Conservation (phyloP, 352 stramenopile genomes). For the Albugo candida region DNA sequence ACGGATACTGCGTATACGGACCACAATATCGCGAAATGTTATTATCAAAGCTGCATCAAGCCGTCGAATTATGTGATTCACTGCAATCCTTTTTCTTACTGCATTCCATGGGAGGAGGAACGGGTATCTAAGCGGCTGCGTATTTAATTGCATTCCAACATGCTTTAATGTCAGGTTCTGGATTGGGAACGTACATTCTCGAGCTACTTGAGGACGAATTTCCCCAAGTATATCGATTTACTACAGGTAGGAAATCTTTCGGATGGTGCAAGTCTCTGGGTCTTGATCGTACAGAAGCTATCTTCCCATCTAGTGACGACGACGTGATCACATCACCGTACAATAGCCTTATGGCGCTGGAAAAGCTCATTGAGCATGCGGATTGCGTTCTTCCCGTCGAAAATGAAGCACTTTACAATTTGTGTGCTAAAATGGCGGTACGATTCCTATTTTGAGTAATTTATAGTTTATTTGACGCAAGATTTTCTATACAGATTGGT, state of each 20-base stretch:
- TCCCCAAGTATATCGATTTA: slow-evolving; percentile 70
- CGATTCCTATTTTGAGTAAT: background rate
- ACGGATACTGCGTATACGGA: slow-evolving; percentile 79
- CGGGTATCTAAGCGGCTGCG: slow-evolving; percentile 12
- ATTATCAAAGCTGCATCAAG: slow-evolving; percentile 38
- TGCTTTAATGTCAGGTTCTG: slow-evolving; percentile 25
- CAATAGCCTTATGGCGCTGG: slow-evolving; percentile 72
- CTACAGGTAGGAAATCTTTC: slow-evolving; percentile 12
- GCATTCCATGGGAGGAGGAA: slow-evolving; percentile 84
- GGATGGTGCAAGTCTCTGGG: background rate
- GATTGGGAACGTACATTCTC: slow-evolving; percentile 81
- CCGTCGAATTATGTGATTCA: slow-evolving; percentile 77
- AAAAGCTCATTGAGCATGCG: slow-evolving; percentile 69
- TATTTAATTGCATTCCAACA: background rate
- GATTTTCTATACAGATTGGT: too few relatives aligned
- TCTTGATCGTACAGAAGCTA: slow-evolving; percentile 12
- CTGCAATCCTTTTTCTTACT: slow-evolving; percentile 85
- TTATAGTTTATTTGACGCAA: slow-evolving; percentile 6
- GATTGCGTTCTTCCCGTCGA: slow-evolving; percentile 84
- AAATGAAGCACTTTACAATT: slow-evolving; percentile 72
- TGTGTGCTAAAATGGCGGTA: slow-evolving; percentile 28
- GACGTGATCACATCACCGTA: slow-evolving; percentile 88
- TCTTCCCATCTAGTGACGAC: slow-evolving; percentile 75
- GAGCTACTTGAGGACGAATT: slow-evolving; percentile 67
- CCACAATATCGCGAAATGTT: slow-evolving; percentile 73